Percentiles rank a stretch among this genome's conserved stretches.
phyloP scores from a whole-genome alignment of 176 grass and related monocot species.

The Lolium perenne region DNA sequence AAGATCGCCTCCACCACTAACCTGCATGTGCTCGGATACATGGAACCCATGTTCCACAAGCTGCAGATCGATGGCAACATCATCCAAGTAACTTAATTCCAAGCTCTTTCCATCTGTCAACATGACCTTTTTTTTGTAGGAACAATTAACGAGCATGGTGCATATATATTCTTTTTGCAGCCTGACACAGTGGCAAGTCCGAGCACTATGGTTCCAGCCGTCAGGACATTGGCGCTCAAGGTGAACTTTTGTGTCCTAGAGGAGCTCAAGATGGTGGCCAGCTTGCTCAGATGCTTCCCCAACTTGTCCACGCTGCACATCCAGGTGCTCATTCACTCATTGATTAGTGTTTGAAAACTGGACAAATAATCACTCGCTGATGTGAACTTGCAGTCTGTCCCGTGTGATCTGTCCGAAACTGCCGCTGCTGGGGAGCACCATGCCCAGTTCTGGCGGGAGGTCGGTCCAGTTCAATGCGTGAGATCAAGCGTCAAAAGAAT shows the following conservation, averaged over 20 bases:
- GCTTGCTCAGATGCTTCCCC: conserved; percentile 46
- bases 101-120: too few relatives aligned
- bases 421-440: not conserved
- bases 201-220: not conserved
- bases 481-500: too few relatives aligned
- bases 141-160: not conserved
- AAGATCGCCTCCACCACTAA: not conserved
- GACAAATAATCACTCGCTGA: too few relatives aligned
- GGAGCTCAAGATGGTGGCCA: conserved; percentile 11
- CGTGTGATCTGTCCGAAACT: not conserved
- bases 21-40: conserved; percentile 4
- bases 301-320: conserved; percentile 26
- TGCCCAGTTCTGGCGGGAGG: too few relatives aligned
- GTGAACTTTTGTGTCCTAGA: conserved; percentile 13
- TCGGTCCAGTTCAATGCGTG: too few relatives aligned
- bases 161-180: conserved; percentile 24
- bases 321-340: not conserved
- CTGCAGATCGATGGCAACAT: not conserved
- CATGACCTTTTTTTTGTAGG: too few relatives aligned
- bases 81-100: conserved; percentile 28
- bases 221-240: conserved; percentile 21
- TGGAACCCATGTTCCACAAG: not conserved
- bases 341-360: too few relatives aligned
- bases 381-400: not conserved
- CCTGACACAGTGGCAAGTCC: not conserved